These are phyloP conservation scores for Pseudotulostoma volvatum DNA, from an alignment of 495 filamentous ascomycete genomes.

Conservation along the genomic window DNA sequence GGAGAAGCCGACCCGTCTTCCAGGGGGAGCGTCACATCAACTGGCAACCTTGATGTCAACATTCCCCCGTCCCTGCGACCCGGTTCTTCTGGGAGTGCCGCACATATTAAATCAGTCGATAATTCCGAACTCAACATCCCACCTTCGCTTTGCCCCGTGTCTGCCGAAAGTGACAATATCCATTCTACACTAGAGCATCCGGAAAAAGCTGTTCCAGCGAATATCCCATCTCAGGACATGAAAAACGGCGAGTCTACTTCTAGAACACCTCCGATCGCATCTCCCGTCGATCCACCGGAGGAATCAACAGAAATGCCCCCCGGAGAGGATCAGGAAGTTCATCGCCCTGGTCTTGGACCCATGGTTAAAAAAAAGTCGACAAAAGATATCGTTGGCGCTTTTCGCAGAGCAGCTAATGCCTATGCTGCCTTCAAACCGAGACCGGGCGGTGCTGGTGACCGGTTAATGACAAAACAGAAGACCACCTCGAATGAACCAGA, in stretches of 20 bases:
- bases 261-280: constrained; percentile 1
- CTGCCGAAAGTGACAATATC: background rate
- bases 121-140: background rate
- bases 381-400: constrained; percentile 55
- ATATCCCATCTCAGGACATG: background rate
- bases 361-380: constrained; percentile 73
- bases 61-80: constrained; percentile 13
- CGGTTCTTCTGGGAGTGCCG: constrained; percentile 5
- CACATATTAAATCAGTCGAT: background rate
- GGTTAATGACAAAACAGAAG: constrained; percentile 42
- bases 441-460: constrained; percentile 64
- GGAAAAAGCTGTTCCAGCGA: background rate
- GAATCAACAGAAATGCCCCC: constrained; percentile 12
- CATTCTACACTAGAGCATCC: background rate
- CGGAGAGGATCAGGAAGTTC: constrained; percentile 32
- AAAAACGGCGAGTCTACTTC: constrained; percentile 5
- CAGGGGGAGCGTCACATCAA: constrained; percentile 7
- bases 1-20: constrained; percentile 1
- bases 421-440: constrained; percentile 72
- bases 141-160: background rate
- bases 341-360: constrained; percentile 68
- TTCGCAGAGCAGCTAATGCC: constrained; percentile 73
- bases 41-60: constrained; percentile 4
- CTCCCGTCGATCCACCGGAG: constrained; percentile 8
- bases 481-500: constrained; percentile 46